Evolutionary conservation across 139 green algal species (phyloP), one percentile per base, ranked within the genome.

Genomic region (Chlorella sp.): DNA sequence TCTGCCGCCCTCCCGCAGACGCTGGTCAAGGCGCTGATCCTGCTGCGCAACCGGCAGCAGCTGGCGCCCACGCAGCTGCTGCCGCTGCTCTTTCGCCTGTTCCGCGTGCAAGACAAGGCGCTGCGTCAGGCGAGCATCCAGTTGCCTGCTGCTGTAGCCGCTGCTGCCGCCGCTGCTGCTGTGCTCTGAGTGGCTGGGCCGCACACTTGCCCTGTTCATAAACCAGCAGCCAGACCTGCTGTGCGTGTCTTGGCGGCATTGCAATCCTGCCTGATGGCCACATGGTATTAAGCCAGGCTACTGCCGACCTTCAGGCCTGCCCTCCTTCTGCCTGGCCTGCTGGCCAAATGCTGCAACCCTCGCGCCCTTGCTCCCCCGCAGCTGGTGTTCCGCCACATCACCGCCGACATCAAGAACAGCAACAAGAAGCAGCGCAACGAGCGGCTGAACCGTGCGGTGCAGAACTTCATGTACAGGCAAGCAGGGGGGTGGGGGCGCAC

Each of bases 61-160:
- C 74, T 98, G 64, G 41, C 85, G 0, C 78, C 96, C n/a, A 88
- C 90, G 67, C 74, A 89, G 72, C 81, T 98, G 73, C 90, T 99
- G 78, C 97, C 97, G 47, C 88, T 99, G 36, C 96, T 99, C 73
- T 99, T 99, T 89, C 87, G 92, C 11, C 92, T 99, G 56, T 98
- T 99, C 90, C 87, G 90, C 41, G 90, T 98, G 86, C 91, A 90
- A 41, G 78, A 83, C 78, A 83, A 83, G 78, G 63, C 78, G 36
- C 78, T 83, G 63, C 78, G 78, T 39, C 96, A 60, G 51, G 51
- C 51, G 21, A 23, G 51, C 51, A 60, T n/a, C n/a, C n/a, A n/a
- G n/a, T n/a, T n/a, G n/a, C n/a, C n/a, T n/a, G n/a, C n/a, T n/a
- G n/a, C n/a, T n/a, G n/a, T n/a, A n/a, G n/a, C n/a, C n/a, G n/a